Conservation (phyloP, 441 rosid species). For the Macaranga tanarius region DNA sequence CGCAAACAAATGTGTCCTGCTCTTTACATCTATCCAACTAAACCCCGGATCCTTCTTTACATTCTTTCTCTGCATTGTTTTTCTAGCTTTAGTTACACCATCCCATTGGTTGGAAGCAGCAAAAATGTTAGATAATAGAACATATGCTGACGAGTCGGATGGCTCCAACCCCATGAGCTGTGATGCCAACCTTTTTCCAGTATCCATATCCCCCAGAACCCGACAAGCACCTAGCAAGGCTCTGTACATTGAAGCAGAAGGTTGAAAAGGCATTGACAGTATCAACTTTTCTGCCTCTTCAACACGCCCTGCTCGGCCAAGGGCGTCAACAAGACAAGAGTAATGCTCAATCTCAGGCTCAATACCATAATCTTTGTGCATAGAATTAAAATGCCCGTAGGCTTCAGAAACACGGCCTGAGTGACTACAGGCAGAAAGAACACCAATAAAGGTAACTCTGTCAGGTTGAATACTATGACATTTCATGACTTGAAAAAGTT, state of each 20-base stretch:
- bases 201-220: constrained; percentile 28
- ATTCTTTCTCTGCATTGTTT: constrained; percentile 28
- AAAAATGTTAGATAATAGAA: constrained; percentile 31
- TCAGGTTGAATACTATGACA: constrained; percentile 26
- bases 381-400: constrained; percentile 24
- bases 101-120: constrained; percentile 32
- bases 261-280: constrained; percentile 32
- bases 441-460: constrained; percentile 31
- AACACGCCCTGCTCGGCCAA: constrained; percentile 32
- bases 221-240: constrained; percentile 38
- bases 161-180: constrained; percentile 35
- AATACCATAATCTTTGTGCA: constrained; percentile 31
- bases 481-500: constrained; percentile 27
- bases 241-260: constrained; percentile 35
- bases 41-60: constrained; percentile 39
- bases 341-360: constrained; percentile 37
- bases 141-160: constrained; percentile 29
- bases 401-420: constrained; percentile 32
- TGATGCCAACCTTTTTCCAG: constrained; percentile 31
- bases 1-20: constrained; percentile 29
- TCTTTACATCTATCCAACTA: constrained; percentile 38
- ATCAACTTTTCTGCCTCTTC: constrained; percentile 33
- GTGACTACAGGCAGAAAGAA: constrained; percentile 37
- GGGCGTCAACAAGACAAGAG: constrained; percentile 34
- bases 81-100: constrained; percentile 22